Conservation (phyloP, 1,139 yeast species). For the Taphrina pruni region DNA sequence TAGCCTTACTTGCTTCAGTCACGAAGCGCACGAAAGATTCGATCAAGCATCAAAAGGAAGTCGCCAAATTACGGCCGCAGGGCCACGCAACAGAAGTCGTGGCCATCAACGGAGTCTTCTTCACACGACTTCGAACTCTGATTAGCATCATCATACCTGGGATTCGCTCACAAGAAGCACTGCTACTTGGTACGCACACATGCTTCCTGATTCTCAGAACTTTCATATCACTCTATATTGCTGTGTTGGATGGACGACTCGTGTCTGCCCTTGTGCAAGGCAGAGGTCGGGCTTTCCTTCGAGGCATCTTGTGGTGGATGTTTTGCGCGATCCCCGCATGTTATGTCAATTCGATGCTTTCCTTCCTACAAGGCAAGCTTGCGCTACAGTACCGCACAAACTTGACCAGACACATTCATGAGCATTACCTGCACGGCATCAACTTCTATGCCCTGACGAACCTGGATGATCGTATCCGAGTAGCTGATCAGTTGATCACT, state of each 20-base stretch:
- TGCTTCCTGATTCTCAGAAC: conserved; percentile 71
- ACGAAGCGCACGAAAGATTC: conserved; percentile 24
- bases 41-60: conserved; percentile 32
- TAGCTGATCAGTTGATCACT: conserved; percentile 74
- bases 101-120: conserved; percentile 52
- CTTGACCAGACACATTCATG: conserved; percentile 68
- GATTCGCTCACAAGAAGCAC: conserved; percentile 51
- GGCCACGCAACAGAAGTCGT: conserved; percentile 3
- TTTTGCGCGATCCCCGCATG: conserved; percentile 86
- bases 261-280: conserved; percentile 84
- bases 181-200: conserved; percentile 63
- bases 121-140: conserved; percentile 49
- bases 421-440: conserved; percentile 66
- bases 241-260: conserved; percentile 81
- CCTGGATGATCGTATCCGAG: conserved; percentile 65
- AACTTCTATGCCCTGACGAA: conserved; percentile 64
- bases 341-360: conserved; percentile 72
- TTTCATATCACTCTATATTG: conserved; percentile 77
- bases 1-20: conserved; percentile 14
- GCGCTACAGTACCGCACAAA: conserved; percentile 70
- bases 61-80: conserved; percentile 6
- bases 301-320: conserved; percentile 78
- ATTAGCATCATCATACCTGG: conserved; percentile 53
- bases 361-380: conserved; percentile 72
- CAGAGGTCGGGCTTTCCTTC: conserved; percentile 66